Conservation (phyloP, 148 eudicot genomes). For the Vaccinium macrocarpon region DNA sequence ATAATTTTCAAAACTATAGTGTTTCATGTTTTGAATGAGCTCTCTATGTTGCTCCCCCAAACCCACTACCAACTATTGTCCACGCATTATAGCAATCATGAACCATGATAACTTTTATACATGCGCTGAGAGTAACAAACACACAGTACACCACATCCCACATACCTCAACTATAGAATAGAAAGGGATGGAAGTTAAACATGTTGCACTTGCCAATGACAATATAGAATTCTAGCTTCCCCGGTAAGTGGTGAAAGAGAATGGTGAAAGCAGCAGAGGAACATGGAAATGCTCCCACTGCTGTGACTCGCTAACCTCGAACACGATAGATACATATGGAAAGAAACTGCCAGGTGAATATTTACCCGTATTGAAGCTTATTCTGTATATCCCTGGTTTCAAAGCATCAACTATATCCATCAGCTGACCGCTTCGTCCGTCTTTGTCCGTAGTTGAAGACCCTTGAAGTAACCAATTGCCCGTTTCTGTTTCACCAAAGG, state of each 20-base stretch:
- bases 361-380: conserved; percentile 80
- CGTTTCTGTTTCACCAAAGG: conserved; percentile 45
- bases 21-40: no score
- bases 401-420: conserved; percentile 66
- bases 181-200: background rate
- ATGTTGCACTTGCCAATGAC: conserved; percentile 6
- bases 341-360: conserved; percentile 71
- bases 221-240: conserved; percentile 54
- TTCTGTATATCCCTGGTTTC: conserved; percentile 64
- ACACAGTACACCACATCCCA: background rate
- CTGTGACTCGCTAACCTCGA: conserved; percentile 78
- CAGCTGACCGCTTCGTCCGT: conserved; percentile 81
- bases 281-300: conserved; percentile 91
- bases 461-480: conserved; percentile 58
- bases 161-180: background rate
- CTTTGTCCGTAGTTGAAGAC: conserved; percentile 66
- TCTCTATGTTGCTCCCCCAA: background rate
- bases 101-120: background rate
- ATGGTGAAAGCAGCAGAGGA: conserved; percentile 85
- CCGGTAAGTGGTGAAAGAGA: conserved; percentile 83
- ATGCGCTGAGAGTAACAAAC: background rate
- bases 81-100: background rate
- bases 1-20: no score
- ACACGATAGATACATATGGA: conserved; percentile 79
- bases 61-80: background rate